Evolutionary conservation across 768 basidiomycete genomes (phyloP), one percentile per base, ranked within the genome.

Genomic region (Hortiboletus campestris): DNA sequence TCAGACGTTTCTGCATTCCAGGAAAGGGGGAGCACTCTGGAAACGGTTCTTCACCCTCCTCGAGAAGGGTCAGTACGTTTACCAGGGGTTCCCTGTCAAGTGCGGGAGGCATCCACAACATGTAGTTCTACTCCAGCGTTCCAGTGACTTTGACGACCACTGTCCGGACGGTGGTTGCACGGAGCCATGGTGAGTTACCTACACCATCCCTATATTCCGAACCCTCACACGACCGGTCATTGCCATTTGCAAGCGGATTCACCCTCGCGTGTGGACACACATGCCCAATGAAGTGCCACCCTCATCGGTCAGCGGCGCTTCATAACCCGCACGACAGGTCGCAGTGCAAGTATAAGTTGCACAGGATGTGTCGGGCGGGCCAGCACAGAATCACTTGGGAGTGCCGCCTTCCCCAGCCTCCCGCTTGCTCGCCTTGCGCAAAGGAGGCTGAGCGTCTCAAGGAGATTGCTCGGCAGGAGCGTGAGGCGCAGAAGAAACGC

Each of bases 161-260:
- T 80, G 76, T 62, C 86, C 84, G 0, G 83, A 84, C 40, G 87
- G 87, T 7, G 86, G 87, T 3, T 88, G 86, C 54, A 67, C 58
- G 8, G 73, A 77, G 51, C 75, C 77, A 36, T 89, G 86, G 87
- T 87, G 69, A 44, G 76, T 66, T 6, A 1, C 0, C 5, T 16
- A 20, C 5, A 3, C 4, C 25, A n/a, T 2, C 6, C 13, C 0
- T 17, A 31, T 20, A 31, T 1, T 13, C 4, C n/a, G 1, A 6
- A 25, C 6, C 9, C 49, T 55, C 28, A 34, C 16, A n/a, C 16
- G 16, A 44, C 13, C 2, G 31, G 42, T 6, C 3, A 13, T 28
- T 19, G 17, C 10, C 25, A 19, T 6, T 11, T 19, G 7, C 1
- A 36, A 59, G 63, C 2, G 60, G 63, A 9, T 55, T 51, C 19